Conservation (phyloP, 2,329 filamentous ascomycete genomes). For the Trichoderma lentiforme region DNA sequence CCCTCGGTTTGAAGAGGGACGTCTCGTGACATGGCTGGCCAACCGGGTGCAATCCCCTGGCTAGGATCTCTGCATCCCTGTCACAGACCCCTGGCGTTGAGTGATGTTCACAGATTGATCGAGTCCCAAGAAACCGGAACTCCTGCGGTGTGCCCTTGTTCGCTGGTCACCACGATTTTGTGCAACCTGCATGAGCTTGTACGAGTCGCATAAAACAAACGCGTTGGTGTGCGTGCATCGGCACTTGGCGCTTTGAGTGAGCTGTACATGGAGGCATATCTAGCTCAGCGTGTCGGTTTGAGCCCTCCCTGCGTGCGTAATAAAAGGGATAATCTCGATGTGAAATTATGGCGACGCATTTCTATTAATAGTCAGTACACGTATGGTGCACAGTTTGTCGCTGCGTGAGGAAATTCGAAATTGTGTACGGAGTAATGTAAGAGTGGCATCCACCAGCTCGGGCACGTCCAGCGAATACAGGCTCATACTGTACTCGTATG, state of each 20-base stretch:
- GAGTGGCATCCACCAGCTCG: not conserved
- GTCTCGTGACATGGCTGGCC: conserved; percentile 11
- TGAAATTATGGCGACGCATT: not conserved
- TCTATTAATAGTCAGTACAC: not conserved
- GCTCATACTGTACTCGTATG: not conserved
- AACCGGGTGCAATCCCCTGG: conserved; percentile 14
- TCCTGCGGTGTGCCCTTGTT: not conserved
- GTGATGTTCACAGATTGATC: conserved; percentile 13
- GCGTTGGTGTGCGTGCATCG: not conserved
- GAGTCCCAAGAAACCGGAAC: conserved; percentile 16
- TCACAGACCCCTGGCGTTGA: not conserved
- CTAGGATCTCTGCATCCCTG: conserved; percentile 7
- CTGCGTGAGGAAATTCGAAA: not conserved
- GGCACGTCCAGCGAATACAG: not conserved
- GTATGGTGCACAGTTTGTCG: not conserved
- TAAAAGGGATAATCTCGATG: not conserved
- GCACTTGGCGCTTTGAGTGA: not conserved
- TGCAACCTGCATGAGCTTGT: not conserved
- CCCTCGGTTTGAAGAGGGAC: not conserved
- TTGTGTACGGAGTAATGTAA: not conserved
- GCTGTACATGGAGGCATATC: not conserved
- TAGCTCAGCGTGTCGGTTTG: not conserved
- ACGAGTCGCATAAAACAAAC: not conserved
- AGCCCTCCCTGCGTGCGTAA: not conserved
- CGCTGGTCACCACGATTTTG: not conserved